phyloP scores from a whole-genome alignment of 352 stramenopile genomes.

The Lagenidium giganteum region DNA sequence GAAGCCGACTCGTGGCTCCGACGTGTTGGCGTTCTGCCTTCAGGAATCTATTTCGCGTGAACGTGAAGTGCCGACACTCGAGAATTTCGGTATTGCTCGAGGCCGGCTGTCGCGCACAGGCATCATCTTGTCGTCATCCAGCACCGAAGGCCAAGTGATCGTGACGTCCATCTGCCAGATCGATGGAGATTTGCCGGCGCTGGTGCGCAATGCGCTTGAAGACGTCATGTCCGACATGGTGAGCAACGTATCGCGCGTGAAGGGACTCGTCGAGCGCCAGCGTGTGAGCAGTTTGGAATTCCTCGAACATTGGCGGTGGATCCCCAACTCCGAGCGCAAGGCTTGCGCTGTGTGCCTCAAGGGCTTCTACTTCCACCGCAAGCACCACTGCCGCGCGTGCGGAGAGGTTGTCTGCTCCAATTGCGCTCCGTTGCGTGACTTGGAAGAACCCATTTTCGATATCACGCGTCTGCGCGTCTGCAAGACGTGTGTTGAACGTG shows the following conservation, averaged over 20 bases:
- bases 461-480: constrained; percentile 65
- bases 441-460: constrained; percentile 70
- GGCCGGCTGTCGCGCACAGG: constrained; percentile 53
- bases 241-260: constrained; percentile 32
- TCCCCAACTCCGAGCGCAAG: constrained; percentile 65
- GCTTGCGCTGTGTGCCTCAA: constrained; percentile 67
- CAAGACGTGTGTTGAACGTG: constrained; percentile 53
- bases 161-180: constrained; percentile 73
- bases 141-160: constrained; percentile 48
- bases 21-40: constrained; percentile 64
- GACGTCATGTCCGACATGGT: constrained; percentile 62
- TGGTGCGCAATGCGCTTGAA: constrained; percentile 40
- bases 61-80: constrained; percentile 51
- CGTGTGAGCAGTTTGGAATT: constrained; percentile 64
- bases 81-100: constrained; percentile 50
- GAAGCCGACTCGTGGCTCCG: constrained; percentile 37
- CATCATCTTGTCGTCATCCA: constrained; percentile 62
- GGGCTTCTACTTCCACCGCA: constrained; percentile 68
- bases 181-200: constrained; percentile 44
- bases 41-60: constrained; percentile 65
- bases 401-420: constrained; percentile 69
- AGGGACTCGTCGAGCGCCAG: constrained; percentile 50
- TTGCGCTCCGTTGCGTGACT: constrained; percentile 45
- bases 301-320: constrained; percentile 76
- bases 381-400: constrained; percentile 69